These are phyloP conservation scores for Exophiala sideris DNA, from an alignment of 2,329 filamentous ascomycete species.

Conservation along the genomic window DNA sequence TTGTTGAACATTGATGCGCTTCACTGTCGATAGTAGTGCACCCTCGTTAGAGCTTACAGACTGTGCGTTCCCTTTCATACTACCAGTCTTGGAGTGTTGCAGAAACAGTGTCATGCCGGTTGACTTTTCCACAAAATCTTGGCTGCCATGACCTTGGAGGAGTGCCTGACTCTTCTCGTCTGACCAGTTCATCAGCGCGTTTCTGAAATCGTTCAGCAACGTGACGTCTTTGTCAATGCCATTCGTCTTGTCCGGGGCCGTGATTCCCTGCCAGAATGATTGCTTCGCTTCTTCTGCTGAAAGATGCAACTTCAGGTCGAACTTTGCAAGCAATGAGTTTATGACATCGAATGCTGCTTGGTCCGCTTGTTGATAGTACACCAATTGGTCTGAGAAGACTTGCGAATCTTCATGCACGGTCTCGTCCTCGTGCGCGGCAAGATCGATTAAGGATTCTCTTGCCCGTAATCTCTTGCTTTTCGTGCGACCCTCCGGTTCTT, in stretches of 20 bases:
- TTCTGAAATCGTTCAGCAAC: constrained; percentile 45
- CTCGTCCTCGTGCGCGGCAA: constrained; percentile 43
- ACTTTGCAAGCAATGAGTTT: constrained; percentile 50
- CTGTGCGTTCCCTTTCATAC: constrained; percentile 39
- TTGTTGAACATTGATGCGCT: constrained; percentile 46
- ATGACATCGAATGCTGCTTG: constrained; percentile 55
- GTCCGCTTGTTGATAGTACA: constrained; percentile 54
- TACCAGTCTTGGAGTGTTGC: constrained; percentile 52
- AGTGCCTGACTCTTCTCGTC: constrained; percentile 43
- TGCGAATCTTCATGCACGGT: constrained; percentile 51
- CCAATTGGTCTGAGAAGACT: constrained; percentile 55
- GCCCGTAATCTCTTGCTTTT: constrained; percentile 61
- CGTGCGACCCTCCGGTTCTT: constrained; percentile 54
- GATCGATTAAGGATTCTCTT: constrained; percentile 54
- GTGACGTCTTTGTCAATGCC: constrained; percentile 27
- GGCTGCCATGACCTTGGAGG: constrained; percentile 48
- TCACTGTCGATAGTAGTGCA: constrained; percentile 40
- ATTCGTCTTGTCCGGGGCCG: not conserved
- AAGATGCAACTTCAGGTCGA: constrained; percentile 42
- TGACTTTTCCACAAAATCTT: constrained; percentile 47
- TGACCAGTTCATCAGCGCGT: constrained; percentile 43
- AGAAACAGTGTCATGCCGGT: constrained; percentile 53
- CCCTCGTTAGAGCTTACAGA: constrained; percentile 39
- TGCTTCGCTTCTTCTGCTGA: constrained; percentile 34
- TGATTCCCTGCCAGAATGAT: constrained; percentile 24